These are phyloP conservation scores for Magnolia changhungtana DNA, from an alignment of 164 flowering plant genomes.

Conservation along the genomic window DNA sequence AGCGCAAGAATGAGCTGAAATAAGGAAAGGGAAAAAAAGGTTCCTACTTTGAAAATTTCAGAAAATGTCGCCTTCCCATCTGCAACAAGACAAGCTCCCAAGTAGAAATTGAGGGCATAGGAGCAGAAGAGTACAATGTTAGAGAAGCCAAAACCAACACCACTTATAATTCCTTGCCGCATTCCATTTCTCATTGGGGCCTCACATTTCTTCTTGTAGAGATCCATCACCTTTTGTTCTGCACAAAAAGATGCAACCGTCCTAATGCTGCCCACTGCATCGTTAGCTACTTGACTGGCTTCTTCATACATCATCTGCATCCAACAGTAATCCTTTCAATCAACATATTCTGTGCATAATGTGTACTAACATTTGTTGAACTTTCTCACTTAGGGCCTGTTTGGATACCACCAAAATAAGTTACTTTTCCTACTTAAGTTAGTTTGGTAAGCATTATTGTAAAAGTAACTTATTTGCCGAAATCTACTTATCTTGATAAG, in stretches of 20 bases:
- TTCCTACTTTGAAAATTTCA: slow-evolving; percentile 11
- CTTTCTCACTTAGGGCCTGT: neutral
- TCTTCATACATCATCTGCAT: slow-evolving; percentile 22
- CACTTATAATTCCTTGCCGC: slow-evolving; percentile 41
- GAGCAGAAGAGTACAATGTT: slow-evolving; percentile 14
- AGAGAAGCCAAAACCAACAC: slow-evolving; percentile 42
- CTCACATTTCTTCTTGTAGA: slow-evolving; percentile 19
- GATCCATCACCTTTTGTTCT: slow-evolving; percentile 20
- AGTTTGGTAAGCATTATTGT: no score
- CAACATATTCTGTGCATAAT: neutral
- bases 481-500: no score
- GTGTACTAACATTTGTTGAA: neutral
- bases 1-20: neutral
- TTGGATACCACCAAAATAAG: no score
- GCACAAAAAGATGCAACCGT: slow-evolving; percentile 28
- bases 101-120: slow-evolving; percentile 13
- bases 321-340: neutral
- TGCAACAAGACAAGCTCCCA: slow-evolving; percentile 13
- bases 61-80: slow-evolving; percentile 13
- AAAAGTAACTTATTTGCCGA: no score
- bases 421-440: no score
- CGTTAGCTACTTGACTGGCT: slow-evolving; percentile 22
- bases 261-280: slow-evolving; percentile 19
- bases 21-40: neutral
- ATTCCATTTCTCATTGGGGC: slow-evolving; percentile 14